Evolutionary conservation across 768 basidiomycete species (phyloP).

Genomic region (Dioszegia aurantiaca): DNA sequence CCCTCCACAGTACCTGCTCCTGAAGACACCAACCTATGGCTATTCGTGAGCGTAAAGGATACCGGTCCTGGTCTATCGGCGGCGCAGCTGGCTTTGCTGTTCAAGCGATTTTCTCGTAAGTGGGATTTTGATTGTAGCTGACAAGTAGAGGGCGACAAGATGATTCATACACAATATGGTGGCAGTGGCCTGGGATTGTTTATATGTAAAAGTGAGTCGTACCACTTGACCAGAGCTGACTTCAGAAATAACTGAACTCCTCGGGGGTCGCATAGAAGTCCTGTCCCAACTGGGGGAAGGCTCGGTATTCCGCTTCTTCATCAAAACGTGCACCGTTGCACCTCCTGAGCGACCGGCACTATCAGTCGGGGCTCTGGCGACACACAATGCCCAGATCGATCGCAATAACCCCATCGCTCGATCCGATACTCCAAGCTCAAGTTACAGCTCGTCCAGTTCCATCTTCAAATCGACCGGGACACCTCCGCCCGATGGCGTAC

Average conservation of each 20-base stretch:
- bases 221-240: not conserved
- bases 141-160: slow-evolving; percentile 31
- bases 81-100: slow-evolving; percentile 51
- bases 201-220: slow-evolving; percentile 51
- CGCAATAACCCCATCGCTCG: not conserved
- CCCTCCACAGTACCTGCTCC: slow-evolving; percentile 24
- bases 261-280: slow-evolving; percentile 51
- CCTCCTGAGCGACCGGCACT: slow-evolving; percentile 8
- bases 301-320: slow-evolving; percentile 47
- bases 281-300: slow-evolving; percentile 41
- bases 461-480: slow-evolving; percentile 10
- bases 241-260: slow-evolving; percentile 46
- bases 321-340: slow-evolving; percentile 35
- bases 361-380: slow-evolving; percentile 7
- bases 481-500: slow-evolving; percentile 8
- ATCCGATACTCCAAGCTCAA: not conserved
- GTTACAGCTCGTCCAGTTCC: slow-evolving; percentile 13
- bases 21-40: slow-evolving; percentile 46
- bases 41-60: slow-evolving; percentile 52
- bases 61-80: slow-evolving; percentile 53
- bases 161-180: slow-evolving; percentile 47
- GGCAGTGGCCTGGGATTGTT: slow-evolving; percentile 53
- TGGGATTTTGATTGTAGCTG: not conserved
- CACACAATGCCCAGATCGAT: slow-evolving; percentile 1
- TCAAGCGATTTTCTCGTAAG: slow-evolving; percentile 52